Conservation (phyloP, 495 filamentous ascomycete species). For the Penicillium lagena region DNA sequence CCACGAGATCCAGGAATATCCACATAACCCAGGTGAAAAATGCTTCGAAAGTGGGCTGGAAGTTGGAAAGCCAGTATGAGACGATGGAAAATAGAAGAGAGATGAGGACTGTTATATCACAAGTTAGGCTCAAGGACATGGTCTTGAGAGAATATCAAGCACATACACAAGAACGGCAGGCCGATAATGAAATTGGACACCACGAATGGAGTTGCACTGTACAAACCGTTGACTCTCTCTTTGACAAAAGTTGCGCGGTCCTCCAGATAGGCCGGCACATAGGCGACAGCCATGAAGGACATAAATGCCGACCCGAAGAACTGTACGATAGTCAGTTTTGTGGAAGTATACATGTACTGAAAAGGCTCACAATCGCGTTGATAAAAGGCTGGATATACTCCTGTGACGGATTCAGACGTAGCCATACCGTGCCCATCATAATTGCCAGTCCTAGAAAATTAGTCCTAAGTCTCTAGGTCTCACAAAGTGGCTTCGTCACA, state of each 20-base stretch:
- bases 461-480: conserved; percentile 1
- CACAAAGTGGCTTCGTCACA: background rate
- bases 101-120: conserved; percentile 49
- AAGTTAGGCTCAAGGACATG: background rate
- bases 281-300: conserved; percentile 87
- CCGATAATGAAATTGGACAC: conserved; percentile 77
- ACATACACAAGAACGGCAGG: conserved; percentile 61
- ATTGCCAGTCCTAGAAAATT: conserved; percentile 52
- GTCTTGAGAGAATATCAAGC: background rate
- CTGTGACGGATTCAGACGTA: conserved; percentile 59
- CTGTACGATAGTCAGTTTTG: conserved; percentile 10
- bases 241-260: conserved; percentile 68
- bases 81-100: conserved; percentile 65
- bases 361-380: conserved; percentile 57
- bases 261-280: conserved; percentile 76
- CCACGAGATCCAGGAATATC: conserved; percentile 78
- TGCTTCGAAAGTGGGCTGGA: conserved; percentile 54
- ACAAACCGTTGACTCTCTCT: conserved; percentile 76
- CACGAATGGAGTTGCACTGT: conserved; percentile 64
- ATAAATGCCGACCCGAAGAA: conserved; percentile 82
- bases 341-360: background rate
- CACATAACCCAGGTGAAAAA: conserved; percentile 82
- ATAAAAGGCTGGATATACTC: conserved; percentile 68
- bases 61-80: conserved; percentile 74
- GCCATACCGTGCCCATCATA: conserved; percentile 85